phyloP scores from a whole-genome alignment of 2,329 filamentous ascomycete genomes.

The Didymella sp. region DNA sequence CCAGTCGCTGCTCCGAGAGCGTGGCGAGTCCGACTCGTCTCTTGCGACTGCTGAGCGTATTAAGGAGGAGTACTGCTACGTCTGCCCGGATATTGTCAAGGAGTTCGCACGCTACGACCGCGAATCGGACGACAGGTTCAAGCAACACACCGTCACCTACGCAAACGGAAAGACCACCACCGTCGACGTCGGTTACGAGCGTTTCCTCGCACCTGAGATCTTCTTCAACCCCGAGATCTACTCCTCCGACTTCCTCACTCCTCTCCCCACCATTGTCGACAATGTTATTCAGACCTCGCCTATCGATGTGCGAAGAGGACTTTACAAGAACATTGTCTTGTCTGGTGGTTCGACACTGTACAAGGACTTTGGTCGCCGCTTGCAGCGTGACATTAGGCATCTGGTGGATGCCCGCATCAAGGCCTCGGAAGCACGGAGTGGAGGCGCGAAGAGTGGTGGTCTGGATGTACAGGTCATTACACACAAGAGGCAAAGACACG shows the following conservation, averaged over 20 bases:
- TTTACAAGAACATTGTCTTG: conserved; percentile 99
- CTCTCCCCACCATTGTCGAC: conserved; percentile 91
- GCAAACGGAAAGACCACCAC: conserved; percentile 83
- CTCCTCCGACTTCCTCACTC: conserved; percentile 97
- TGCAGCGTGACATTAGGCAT: conserved; percentile 97
- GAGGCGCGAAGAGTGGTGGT: conserved; percentile 90
- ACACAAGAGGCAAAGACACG: conserved; percentile 96
- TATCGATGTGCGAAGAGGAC: conserved; percentile 92
- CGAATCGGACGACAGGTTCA: conserved; percentile 83
- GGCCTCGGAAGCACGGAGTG: conserved; percentile 88
- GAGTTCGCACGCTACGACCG: conserved; percentile 95
- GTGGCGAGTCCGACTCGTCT: conserved; percentile 94
- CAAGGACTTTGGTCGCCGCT: conserved; percentile 94
- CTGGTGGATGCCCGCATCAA: conserved; percentile 92
- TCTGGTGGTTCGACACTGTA: conserved; percentile 97
- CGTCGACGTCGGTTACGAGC: conserved; percentile 96
- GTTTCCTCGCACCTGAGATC: conserved; percentile 97
- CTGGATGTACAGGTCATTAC: conserved; percentile 96
- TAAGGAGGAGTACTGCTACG: conserved; percentile 98
- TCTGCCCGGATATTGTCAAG: conserved; percentile 98
- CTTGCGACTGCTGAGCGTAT: conserved; percentile 97
- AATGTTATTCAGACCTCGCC: conserved; percentile 96
- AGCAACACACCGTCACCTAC: conserved; percentile 85
- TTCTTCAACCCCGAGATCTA: conserved; percentile 99
- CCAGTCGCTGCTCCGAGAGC: conserved; percentile 92